Evolutionary conservation across 306 rosid genomes (phyloP), one percentile per base, ranked within the genome.

Genomic region (Lathyrus oleraceus): DNA sequence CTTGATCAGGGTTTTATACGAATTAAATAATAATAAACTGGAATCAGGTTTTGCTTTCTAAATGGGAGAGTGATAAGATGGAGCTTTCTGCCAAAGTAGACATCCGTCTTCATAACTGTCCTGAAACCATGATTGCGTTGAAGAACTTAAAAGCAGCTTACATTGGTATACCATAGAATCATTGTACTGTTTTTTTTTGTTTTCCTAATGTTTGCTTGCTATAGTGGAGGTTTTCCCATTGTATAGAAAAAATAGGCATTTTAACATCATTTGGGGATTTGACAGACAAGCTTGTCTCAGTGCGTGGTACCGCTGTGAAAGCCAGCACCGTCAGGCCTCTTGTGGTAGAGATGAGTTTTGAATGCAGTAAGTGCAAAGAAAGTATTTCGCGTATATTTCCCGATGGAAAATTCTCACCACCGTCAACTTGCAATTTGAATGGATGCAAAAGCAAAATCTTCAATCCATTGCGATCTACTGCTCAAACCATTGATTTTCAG

Each of bases 371-470:
- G 85, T 94, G 97, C 69, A 94, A 88, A 83, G 81, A 83, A 79
- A 59, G 42, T 67, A 80, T 91, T 69, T 56, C 76, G 12, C 85
- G 89, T 8, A 64, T 76, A 67, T 94, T 91, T 79, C 97, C 95
- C 3, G 97, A 90, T 66, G 97, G 98, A 36, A 94, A 94, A 72
- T 88, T 80, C 83, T 94, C 91, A 13, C 96, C 97, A 0, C 97
- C 98, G 23, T 57, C 81, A 39, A 79, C 57, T 77, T 94, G 98
- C 71, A 78, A 80, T 78, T 66, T 94, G 61, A 23, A 83, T 81
- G 97, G 96, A 15, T 94, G 98, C 89, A 94, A 94, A 91, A 90
- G 96, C 91, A 94, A 83, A 72, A 61, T 35, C 12, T 90, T 94
- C 76, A 65, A 57, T 67, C 98, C 89, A 57, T 73, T 84, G 85